These are phyloP conservation scores for Glycine tomentella DNA, from an alignment of 306 rosid species.

Conservation along the genomic window DNA sequence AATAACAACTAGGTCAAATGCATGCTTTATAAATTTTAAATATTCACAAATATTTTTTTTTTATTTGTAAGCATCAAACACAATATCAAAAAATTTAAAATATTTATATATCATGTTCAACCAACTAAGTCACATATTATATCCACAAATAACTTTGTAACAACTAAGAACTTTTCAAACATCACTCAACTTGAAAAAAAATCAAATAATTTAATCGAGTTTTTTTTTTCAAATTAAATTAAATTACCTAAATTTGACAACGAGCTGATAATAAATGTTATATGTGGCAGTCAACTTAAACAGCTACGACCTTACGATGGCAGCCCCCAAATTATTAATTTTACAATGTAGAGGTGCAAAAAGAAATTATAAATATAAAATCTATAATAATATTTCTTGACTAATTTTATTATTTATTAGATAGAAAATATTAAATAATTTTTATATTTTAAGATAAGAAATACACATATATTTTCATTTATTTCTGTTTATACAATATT, in stretches of 20 bases:
- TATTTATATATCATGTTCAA: no score
- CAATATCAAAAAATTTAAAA: no score
- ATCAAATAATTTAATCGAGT: neutral
- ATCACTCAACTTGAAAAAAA: neutral
- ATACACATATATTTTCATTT: neutral
- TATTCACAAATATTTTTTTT: no score
- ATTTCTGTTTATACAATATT: neutral
- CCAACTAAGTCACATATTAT: no score
- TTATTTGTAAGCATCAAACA: no score
- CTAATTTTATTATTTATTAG: neutral
- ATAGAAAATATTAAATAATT: neutral
- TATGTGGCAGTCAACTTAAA: neutral
- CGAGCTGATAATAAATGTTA: neutral
- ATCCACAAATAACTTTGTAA: no score
- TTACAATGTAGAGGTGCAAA: neutral
- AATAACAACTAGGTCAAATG: neutral
- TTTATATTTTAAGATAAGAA: neutral
- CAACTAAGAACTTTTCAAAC: no score
- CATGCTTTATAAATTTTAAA: neutral
- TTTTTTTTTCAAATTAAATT: neutral
- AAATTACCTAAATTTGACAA: constrained; percentile 4
- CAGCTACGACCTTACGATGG: neutral
- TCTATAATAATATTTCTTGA: no score
- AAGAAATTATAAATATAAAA: neutral
- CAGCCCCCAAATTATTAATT: neutral